These are phyloP conservation scores for Mycena amicta DNA, from an alignment of 768 basidiomycete genomes.

Conservation along the genomic window DNA sequence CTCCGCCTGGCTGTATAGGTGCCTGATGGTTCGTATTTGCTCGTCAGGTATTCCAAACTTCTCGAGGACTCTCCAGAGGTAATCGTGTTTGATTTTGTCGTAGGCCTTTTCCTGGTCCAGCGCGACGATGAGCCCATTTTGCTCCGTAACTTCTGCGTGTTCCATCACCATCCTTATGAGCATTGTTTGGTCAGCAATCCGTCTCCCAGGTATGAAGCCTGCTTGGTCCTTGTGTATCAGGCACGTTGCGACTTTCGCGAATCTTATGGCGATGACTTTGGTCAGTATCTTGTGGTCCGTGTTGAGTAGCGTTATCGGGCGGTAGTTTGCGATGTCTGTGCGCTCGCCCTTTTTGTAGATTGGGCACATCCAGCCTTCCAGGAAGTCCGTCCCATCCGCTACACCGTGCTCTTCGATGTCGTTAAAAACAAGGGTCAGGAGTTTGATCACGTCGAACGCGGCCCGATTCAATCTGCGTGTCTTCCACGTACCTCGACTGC, in stretches of 20 bases:
- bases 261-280: no score
- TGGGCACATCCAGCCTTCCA: background rate
- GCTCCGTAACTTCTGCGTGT: slow-evolving; percentile 2
- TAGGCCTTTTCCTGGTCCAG: background rate
- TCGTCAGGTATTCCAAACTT: background rate
- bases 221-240: background rate
- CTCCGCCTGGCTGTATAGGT: slow-evolving; percentile 13
- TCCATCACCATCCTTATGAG: slow-evolving; percentile 15
- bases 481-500: background rate
- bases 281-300: background rate
- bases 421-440: background rate
- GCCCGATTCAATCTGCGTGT: background rate
- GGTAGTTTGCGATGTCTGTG: background rate
- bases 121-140: slow-evolving; percentile 7
- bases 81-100: slow-evolving; percentile 23
- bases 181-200: slow-evolving; percentile 24
- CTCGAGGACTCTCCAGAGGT: slow-evolving; percentile 2
- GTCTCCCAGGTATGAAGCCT: slow-evolving; percentile 25
- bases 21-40: slow-evolving; percentile 15
- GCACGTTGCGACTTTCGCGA: background rate
- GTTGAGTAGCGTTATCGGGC: background rate
- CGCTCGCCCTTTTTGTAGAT: background rate
- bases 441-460: background rate
- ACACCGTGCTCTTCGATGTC: background rate
- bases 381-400: background rate